Base-by-base conservation (phyloP, 345 rosid species). In the Rhodamnia rubescens region DNA sequence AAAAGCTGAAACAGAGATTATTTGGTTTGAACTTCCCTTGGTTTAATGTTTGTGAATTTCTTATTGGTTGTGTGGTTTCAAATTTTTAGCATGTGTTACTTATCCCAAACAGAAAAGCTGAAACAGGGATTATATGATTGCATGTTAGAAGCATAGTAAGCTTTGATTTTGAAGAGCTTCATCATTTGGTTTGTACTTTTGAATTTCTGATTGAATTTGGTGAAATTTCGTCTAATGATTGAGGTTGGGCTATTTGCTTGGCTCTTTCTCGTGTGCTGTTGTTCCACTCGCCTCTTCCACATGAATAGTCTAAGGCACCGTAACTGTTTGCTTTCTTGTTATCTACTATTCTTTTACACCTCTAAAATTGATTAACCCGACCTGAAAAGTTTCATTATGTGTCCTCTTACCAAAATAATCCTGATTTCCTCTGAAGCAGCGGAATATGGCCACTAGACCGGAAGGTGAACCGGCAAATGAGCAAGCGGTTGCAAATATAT, bases 401-500 rank as follows among this genome's bases (percentile, higher is more conserved):
- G 44, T 24, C 44, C 47, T 82, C 80, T 47, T 81, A 40, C 51
- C 53, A 81, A 10, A n/a, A 57, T 16, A 44, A n/a, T 78, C 4
- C 55, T 59, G 26, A 27, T 83, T 7, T 40, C 8, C 75, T 75
- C 55, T 5, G 59, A 85, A 89, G 83, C 90, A 86, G 87, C 36
- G 85, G 89, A 89, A 81, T 74, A 95, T 95, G 98, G 93, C 98
- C 20, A 87, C 88, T 92, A 90, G 69, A 88, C 74, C 90, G 24
- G 95, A 89, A 86, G 84, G 89, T 53, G 93, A 91, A 32, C 75
- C 84, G 15, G 84, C 32, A 64, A 87, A 87, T 55, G 99, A 97
- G 89, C 98, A 95, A 88, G 91, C 92, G 49, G 92, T 96, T 87
- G 94, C 94, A 24, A 94, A 94, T 83, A 89, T 87, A 26, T 96